phyloP scores from a whole-genome alignment of 1,284 basidiomycete species.

The Xerocomus minutiporus region DNA sequence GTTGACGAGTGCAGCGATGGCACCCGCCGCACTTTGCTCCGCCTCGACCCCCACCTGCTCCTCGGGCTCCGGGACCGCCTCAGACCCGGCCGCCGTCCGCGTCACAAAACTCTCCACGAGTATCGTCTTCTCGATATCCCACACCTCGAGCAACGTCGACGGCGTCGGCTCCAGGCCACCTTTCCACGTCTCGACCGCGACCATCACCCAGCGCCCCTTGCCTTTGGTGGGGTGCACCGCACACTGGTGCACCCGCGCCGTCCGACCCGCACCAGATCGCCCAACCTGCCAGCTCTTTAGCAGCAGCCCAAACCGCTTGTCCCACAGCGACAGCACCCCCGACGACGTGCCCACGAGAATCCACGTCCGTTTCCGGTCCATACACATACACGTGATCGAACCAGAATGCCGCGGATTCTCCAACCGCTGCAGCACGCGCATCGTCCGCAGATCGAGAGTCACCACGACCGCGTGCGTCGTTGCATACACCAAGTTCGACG shows the following conservation, averaged over 20 bases:
- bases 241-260: slow-evolving; percentile 64
- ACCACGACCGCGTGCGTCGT: slow-evolving; percentile 79
- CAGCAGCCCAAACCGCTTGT: slow-evolving; percentile 88
- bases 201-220: slow-evolving; percentile 84
- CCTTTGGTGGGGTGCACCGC: slow-evolving; percentile 83
- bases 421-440: slow-evolving; percentile 73
- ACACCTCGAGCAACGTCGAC: slow-evolving; percentile 64
- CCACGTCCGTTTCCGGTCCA: slow-evolving; percentile 84
- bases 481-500: slow-evolving; percentile 77
- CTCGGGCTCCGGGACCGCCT: slow-evolving; percentile 48
- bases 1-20: slow-evolving; percentile 56
- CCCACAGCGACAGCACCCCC: slow-evolving; percentile 87
- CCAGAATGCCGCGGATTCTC: slow-evolving; percentile 85
- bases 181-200: slow-evolving; percentile 62
- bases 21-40: slow-evolving; percentile 59
- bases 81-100: slow-evolving; percentile 39
- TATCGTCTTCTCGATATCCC: slow-evolving; percentile 70
- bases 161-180: slow-evolving; percentile 38
- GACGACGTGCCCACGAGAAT: slow-evolving; percentile 81
- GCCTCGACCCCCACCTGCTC: slow-evolving; percentile 50
- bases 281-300: slow-evolving; percentile 84
- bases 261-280: slow-evolving; percentile 46
- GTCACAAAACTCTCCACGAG: slow-evolving; percentile 70
- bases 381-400: slow-evolving; percentile 78
- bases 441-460: slow-evolving; percentile 82